phyloP scores from a whole-genome alignment of 805 yeast genomes.

The Pichia thaimueangensis region DNA sequence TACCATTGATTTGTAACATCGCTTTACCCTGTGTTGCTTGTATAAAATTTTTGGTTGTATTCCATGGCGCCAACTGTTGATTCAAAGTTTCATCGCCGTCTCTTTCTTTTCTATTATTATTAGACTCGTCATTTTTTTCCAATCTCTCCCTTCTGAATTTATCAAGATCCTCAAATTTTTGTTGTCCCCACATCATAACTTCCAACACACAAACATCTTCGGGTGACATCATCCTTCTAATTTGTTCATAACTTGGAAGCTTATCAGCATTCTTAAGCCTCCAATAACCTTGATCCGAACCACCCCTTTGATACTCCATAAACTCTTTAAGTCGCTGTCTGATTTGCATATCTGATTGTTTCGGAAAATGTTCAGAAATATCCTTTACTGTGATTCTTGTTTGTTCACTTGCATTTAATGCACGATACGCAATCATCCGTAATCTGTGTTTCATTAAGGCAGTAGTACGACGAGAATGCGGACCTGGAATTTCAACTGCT shows the following conservation, averaged over 20 bases:
- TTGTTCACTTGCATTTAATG: slow-evolving; percentile 66
- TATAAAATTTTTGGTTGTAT: slow-evolving; percentile 81
- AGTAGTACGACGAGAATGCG: slow-evolving; percentile 93
- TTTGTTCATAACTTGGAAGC: slow-evolving; percentile 69
- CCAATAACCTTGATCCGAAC: slow-evolving; percentile 95
- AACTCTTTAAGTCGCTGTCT: slow-evolving; percentile 93
- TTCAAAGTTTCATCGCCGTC: slow-evolving; percentile 56
- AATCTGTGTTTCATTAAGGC: slow-evolving; percentile 85
- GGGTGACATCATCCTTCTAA: slow-evolving; percentile 79
- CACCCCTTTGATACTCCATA: slow-evolving; percentile 94
- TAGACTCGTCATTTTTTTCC: slow-evolving; percentile 16
- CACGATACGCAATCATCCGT: slow-evolving; percentile 89
- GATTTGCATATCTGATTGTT: slow-evolving; percentile 95
- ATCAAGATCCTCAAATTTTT: slow-evolving; percentile 74
- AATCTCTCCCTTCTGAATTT: slow-evolving; percentile 39
- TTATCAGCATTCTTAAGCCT: slow-evolving; percentile 65
- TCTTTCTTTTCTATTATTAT: slow-evolving; percentile 23
- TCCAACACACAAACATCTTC: slow-evolving; percentile 86
- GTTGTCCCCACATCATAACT: slow-evolving; percentile 92
- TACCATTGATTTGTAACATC: slow-evolving; percentile 90
- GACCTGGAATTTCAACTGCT: slow-evolving; percentile 93
- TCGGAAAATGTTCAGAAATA: slow-evolving; percentile 89
- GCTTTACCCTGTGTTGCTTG: slow-evolving; percentile 95
- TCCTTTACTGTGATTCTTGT: slow-evolving; percentile 80
- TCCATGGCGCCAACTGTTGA: slow-evolving; percentile 92